Base-by-base conservation (phyloP, 805 yeast species). In the Candida nemodendra region DNA sequence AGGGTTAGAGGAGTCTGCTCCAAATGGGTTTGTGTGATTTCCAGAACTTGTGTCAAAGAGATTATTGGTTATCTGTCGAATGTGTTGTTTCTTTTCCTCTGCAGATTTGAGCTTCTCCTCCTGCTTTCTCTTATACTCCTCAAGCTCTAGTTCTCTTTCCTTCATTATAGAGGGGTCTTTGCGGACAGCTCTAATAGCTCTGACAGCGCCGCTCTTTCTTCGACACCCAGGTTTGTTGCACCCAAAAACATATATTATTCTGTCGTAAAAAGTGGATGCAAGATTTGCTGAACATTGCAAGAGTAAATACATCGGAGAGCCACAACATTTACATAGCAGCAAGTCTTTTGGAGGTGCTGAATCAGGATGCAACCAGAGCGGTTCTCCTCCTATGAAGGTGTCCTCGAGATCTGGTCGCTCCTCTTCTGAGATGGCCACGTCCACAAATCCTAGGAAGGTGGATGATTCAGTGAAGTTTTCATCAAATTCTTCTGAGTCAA, bases 281-380 rank as follows among this genome's bases (percentile, higher is more conserved):
- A 90, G 61, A 1, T 95, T 95, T 0, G 95, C 83, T 61, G 74
- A 83, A 2, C 91, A 83, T 57, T 93, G 98, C 1, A 82, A 61
- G 21, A 90, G 65, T 31, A 91, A 62, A 11, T 84, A 76, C 81
- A 88, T 72, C 12, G 68, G 63, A 8, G 67, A 59, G 1, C 62
- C 63, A 64, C 99, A 93, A 37, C 72, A 74, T 32, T 72, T 76
- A 65, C 99, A 93, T 24, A 62, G 56, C 6, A 82, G 53, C 14
- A 77, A 57, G 3, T 71, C 72, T 1, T 65, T 65, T 13, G 69
- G 61, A 0, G 95, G 93, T 3, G 65, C 57, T 0, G 87, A 78
- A 1, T 68, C 64, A 3, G 72, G 70, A 45, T 81, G 74, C 23
- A 87, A 59, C 95, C 95, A 83, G 6, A 78, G 54, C 6, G 90